Conservation (phyloP, 2,329 filamentous ascomycete genomes). For the Acrodontium crateriforme region DNA sequence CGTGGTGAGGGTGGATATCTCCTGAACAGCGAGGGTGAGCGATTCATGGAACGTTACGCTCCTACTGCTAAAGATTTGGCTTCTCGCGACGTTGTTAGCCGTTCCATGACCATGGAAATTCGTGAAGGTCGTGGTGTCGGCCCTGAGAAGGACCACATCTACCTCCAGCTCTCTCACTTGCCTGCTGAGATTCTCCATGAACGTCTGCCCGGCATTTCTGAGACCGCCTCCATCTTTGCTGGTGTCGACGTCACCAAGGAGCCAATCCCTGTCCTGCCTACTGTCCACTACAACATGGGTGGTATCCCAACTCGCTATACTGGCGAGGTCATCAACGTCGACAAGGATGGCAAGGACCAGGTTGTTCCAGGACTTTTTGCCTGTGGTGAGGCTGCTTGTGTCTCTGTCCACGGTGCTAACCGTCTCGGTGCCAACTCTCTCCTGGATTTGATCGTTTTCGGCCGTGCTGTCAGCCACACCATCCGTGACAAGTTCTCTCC, state of each 20-base stretch:
- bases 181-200: conserved; percentile 85
- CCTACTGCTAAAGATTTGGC: conserved; percentile 97
- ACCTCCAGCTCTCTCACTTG: conserved; percentile 91
- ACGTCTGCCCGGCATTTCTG: conserved; percentile 94
- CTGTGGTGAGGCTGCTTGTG: conserved; percentile 92
- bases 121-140: conserved; percentile 94
- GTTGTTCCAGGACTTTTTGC: conserved; percentile 90
- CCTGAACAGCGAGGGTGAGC: conserved; percentile 93
- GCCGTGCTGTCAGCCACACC: conserved; percentile 91
- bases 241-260: conserved; percentile 96
- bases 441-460: conserved; percentile 93
- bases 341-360: conserved; percentile 77
- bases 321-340: conserved; percentile 83
- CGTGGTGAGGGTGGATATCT: conserved; percentile 98
- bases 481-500: conserved; percentile 90
- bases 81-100: conserved; percentile 87
- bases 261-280: conserved; percentile 90
- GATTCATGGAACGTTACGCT: conserved; percentile 98
- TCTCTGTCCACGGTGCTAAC: conserved; percentile 97
- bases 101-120: conserved; percentile 97
- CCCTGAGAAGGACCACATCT: conserved; percentile 95
- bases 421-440: conserved; percentile 96
- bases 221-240: conserved; percentile 93
- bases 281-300: conserved; percentile 99
- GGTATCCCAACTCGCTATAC: conserved; percentile 97